Evolutionary conservation across 169 alveolate genomes (phyloP), one percentile per base, ranked within the genome.

Genomic region (Blepharisma undulans): DNA sequence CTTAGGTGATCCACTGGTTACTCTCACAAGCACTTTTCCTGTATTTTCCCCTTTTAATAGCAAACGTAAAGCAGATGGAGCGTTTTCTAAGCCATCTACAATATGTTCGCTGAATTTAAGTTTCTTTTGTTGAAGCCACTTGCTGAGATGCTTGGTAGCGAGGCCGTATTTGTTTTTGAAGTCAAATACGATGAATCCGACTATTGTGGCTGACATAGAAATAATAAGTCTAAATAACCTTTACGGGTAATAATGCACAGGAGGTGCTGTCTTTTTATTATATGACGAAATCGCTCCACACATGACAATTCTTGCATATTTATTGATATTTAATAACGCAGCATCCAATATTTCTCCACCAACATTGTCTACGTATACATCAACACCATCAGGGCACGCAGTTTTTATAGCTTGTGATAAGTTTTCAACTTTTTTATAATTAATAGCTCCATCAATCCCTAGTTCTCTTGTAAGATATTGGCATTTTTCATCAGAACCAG

Each of bases 251-350:
- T 90, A 82, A 14, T 92, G 74, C 22, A 84, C 60, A 22, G 72
- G 78, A 8, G 93, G 89, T 36, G 90, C 91, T 84, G 29, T 18
- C 27, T 48, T 22, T 18, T 21, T 27, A 77, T 92, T 91, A 48
- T 94, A 94, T 12, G 93, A 61, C 12, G 95, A 90, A 77, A 90
- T 92, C 21, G 95, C 94, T 27, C 96, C 96, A 90, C 96, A 94
- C 48, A 92, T 36, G n/a, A 92, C 79, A n/a, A 94, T 87, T 86
- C 94, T 92, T 10, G 93, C 88, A 27, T 90, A 74, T 60, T 94
- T 92, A 36, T 79, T 92, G 48, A 94, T 92, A 30, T 84, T 86
- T 30, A 80, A 33, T 30, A 94, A 84, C 34, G 91, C 74, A 4
- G 79, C 89, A 87, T 94, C 95, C 22, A 94, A 71, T 32, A 92